phyloP scores from a whole-genome alignment of 805 yeast genomes.

The Yamadazyma ubonensis region DNA sequence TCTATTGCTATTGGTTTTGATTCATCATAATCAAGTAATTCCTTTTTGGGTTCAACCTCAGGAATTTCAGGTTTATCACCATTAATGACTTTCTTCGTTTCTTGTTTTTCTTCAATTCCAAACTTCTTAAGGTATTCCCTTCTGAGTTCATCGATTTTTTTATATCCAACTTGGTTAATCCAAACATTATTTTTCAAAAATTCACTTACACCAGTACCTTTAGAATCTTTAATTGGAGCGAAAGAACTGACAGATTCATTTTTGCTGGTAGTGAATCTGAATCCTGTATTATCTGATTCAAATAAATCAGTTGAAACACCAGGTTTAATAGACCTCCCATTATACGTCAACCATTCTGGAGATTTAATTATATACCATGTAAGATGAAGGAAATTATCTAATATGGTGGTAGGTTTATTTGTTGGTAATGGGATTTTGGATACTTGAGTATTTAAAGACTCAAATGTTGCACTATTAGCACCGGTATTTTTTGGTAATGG shows the following conservation, averaged over 20 bases:
- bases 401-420: constrained; percentile 31
- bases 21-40: constrained; percentile 10
- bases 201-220: constrained; percentile 31
- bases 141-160: constrained; percentile 29
- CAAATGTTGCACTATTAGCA: constrained; percentile 26
- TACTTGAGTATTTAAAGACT: constrained; percentile 29
- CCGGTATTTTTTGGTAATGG: constrained; percentile 40
- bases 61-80: no score
- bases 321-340: constrained; percentile 23
- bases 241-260: constrained; percentile 31
- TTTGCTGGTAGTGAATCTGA: constrained; percentile 19
- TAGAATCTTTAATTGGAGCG: constrained; percentile 38
- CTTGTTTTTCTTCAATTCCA: constrained; percentile 9
- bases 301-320: constrained; percentile 28
- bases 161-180: constrained; percentile 39
- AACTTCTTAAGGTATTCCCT: constrained; percentile 15
- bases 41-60: background rate
- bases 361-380: constrained; percentile 44
- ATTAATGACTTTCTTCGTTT: constrained; percentile 3
- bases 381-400: constrained; percentile 43
- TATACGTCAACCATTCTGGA: constrained; percentile 44
- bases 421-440: constrained; percentile 36
- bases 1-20: constrained; percentile 14
- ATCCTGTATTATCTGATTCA: constrained; percentile 18
- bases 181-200: constrained; percentile 34